Evolutionary conservation across 192 early-diverging fungal species (phyloP).

Genomic region (Coemansia sp.): DNA sequence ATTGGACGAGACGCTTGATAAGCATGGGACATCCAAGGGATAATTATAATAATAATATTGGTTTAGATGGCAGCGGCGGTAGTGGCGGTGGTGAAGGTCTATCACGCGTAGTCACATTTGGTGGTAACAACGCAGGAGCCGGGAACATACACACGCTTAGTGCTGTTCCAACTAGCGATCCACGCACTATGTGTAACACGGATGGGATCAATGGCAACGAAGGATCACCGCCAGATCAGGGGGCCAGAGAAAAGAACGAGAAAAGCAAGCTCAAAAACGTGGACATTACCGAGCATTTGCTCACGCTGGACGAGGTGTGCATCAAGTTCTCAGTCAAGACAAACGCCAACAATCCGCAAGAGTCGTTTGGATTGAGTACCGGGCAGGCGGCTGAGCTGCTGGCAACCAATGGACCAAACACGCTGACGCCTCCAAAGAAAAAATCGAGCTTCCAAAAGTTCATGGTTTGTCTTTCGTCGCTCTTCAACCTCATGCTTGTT

Average conservation of each 20-base stretch:
- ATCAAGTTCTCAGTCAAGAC: constrained; percentile 54
- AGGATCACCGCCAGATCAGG: background rate
- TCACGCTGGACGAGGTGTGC: constrained; percentile 59
- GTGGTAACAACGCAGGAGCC: constrained; percentile 13
- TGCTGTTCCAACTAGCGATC: constrained; percentile 12
- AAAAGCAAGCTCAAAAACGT: constrained; percentile 35
- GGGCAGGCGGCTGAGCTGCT: constrained; percentile 68
- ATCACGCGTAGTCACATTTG: constrained; percentile 26
- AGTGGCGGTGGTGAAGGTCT: constrained; percentile 6
- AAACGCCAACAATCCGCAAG: constrained; percentile 61
- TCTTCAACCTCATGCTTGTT: constrained; percentile 92
- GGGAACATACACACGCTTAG: constrained; percentile 10
- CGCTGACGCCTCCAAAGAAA: constrained; percentile 84
- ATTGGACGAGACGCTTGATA: too few species aligned
- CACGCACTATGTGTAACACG: constrained; percentile 1
- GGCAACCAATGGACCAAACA: constrained; percentile 75
- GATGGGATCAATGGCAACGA: background rate
- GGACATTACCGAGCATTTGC: constrained; percentile 62
- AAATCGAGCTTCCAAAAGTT: constrained; percentile 74
- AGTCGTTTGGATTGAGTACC: constrained; percentile 69
- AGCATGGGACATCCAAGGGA: too few species aligned
- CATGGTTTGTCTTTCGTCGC: constrained; percentile 67
- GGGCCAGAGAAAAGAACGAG: background rate
- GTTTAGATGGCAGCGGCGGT: background rate
- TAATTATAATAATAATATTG: background rate